Evolutionary conservation across 2,329 filamentous ascomycete genomes (phyloP), one percentile per base, ranked within the genome.

Genomic region (Talaromyces marneffei): DNA sequence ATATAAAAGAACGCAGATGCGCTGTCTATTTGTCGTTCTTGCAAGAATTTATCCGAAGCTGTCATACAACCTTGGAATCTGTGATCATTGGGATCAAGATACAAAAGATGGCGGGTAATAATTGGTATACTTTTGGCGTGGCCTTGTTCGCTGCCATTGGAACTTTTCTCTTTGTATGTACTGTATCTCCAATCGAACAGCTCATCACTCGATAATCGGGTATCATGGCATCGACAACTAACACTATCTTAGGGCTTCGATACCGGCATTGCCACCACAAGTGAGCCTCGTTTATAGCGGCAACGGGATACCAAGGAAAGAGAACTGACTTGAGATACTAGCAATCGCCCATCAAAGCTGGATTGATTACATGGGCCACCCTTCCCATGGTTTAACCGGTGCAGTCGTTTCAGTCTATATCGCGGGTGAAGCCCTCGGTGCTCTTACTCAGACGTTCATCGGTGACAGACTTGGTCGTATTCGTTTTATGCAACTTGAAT

Each of bases 321-420:
- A 35, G 40, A 50, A 23, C 33, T 44, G 48, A 39, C 57, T n/a
- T 29, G 8, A 4, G 23, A 31, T 9, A 14, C 55, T 59, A 81
- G 79, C 83, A 20, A 86, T 86, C 60, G 83, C 83, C 2, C 83
- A 86, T 67, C 68, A 82, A 66, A 84, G 82, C 67, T 86, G 83
- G 83, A 79, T 83, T 48, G 76, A 82, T 46, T 86, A 85, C 69
- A 85, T 86, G 83, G 60, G 76, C 12, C 68, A 82, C 54, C 83
- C 83, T 2, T 83, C 80, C 2, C 75, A 81, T 64, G 82, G 78
- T 3, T 69, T 85, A 16, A 85, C 82, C 1, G 83, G 83, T 58
- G 80, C 81, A 25, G 79, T 81, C 69, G 82, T 84, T 3, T 77
- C 83, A 5, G 79, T 84, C 2, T 86, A 85, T 66, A 84, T 86